phyloP scores from a whole-genome alignment of 2,329 filamentous ascomycete genomes.

The Cucurbitaria berberidis region DNA sequence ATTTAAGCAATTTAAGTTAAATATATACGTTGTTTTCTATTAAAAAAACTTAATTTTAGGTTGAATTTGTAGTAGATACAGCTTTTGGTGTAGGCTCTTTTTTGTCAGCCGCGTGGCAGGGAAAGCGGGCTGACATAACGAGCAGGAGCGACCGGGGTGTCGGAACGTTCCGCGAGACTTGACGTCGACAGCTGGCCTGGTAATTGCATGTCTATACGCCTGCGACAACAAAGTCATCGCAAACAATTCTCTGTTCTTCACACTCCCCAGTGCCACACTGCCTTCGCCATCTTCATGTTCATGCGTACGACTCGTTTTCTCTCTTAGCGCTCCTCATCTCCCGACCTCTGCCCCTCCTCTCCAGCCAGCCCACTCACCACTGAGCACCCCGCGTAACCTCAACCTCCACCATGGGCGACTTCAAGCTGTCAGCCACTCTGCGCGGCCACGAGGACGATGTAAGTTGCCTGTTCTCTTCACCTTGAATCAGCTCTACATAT shows the following conservation, averaged over 20 bases:
- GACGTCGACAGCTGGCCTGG: slow-evolving; percentile 19
- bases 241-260: not conserved
- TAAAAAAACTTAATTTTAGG: too few relatives aligned
- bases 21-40: too few relatives aligned
- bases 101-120: too few relatives aligned
- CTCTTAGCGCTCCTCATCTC: slow-evolving; percentile 12
- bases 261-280: not conserved
- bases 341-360: slow-evolving; percentile 14
- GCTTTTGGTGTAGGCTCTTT: too few relatives aligned
- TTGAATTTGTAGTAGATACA: too few relatives aligned
- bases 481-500: not conserved
- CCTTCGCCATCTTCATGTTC: slow-evolving; percentile 2
- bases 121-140: slow-evolving; percentile 1
- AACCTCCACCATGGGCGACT: slow-evolving; percentile 70
- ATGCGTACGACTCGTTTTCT: slow-evolving; percentile 9
- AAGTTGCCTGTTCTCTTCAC: slow-evolving; percentile 21
- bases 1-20: too few relatives aligned
- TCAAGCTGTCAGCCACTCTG: slow-evolving; percentile 91
- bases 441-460: slow-evolving; percentile 94
- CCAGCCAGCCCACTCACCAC: slow-evolving; percentile 11
- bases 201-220: too few relatives aligned
- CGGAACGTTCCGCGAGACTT: slow-evolving; percentile 11
- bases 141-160: not conserved
- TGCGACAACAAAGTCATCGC: not conserved
- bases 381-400: slow-evolving; percentile 29